phyloP scores from a whole-genome alignment of 805 yeast genomes.

The Candida coquimbonensis region DNA sequence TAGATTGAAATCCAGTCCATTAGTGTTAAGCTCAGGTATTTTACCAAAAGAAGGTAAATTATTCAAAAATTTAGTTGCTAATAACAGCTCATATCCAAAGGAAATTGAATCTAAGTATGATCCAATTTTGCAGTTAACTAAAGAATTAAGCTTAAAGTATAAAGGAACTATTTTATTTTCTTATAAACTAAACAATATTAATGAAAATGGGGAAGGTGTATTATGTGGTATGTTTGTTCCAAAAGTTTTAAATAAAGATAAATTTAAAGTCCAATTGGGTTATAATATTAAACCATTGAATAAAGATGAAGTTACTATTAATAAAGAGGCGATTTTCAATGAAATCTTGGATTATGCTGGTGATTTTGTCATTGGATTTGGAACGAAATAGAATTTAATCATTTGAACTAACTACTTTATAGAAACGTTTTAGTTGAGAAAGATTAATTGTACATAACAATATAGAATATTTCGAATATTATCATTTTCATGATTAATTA shows the following conservation, averaged over 20 bases:
- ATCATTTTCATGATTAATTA: too few species aligned
- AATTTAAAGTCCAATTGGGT: conserved; percentile 75
- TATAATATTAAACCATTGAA: conserved; percentile 61
- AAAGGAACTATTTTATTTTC: conserved; percentile 68
- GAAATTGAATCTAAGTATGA: conserved; percentile 46
- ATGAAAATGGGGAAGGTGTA: conserved; percentile 50
- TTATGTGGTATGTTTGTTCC: conserved; percentile 83
- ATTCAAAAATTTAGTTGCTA: conserved; percentile 50
- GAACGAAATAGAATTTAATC: conserved; percentile 2
- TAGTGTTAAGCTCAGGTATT: conserved; percentile 49
- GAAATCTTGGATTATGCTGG: conserved; percentile 70
- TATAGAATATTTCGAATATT: too few species aligned
- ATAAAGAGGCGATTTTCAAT: conserved; percentile 62
- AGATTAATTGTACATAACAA: neutral
- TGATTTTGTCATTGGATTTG: conserved; percentile 45
- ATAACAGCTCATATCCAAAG: conserved; percentile 26
- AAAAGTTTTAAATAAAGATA: conserved; percentile 45
- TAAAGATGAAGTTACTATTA: conserved; percentile 47
- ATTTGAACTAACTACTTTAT: too few species aligned
- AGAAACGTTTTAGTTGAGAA: neutral
- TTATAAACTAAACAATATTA: conserved; percentile 43
- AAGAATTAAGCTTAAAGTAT: conserved; percentile 57
- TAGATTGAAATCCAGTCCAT: conserved; percentile 40
- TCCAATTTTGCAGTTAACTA: conserved; percentile 50
- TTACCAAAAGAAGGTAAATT: conserved; percentile 29